A percentile compares a stretch with the other conserved stretches of the same genome.
These are phyloP conservation scores for Xylariaceae sp. DNA, from an alignment of 2,329 filamentous ascomycete species.

Conservation along the genomic window DNA sequence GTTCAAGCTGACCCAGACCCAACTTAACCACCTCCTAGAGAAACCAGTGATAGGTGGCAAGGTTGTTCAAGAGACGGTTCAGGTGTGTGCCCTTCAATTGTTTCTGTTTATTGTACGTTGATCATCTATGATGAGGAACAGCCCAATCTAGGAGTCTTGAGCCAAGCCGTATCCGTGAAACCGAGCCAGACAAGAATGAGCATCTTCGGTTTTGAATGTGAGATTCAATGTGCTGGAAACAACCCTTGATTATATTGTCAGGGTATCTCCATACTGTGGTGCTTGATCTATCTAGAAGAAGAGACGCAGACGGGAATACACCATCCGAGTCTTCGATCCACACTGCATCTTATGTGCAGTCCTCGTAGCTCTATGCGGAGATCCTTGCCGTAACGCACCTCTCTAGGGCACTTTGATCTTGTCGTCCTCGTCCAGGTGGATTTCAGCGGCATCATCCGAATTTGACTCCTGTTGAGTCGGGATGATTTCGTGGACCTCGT, in stretches of 20 bases:
- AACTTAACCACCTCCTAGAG: neutral
- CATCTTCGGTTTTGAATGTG: neutral
- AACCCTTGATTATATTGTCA: neutral
- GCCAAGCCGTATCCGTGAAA: neutral
- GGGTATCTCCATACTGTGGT: neutral
- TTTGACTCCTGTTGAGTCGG: conserved; percentile 20
- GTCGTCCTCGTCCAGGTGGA: conserved; percentile 43
- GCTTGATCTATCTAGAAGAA: neutral
- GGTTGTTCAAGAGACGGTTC: neutral
- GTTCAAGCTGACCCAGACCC: neutral
- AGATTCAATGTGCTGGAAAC: neutral
- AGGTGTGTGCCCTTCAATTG: neutral
- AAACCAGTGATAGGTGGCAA: neutral
- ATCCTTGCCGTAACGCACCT: neutral
- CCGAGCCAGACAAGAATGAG: neutral
- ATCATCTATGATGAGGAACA: conserved; percentile 5
- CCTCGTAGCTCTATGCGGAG: neutral
- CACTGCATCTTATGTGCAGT: neutral
- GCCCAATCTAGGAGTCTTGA: neutral
- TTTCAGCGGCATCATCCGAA: conserved; percentile 37
- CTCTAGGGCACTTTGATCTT: conserved; percentile 27
- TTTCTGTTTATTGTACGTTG: conserved; percentile 1
- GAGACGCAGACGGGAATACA: neutral
- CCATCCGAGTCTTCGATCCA: neutral
- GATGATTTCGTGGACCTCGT: conserved; percentile 38